phyloP scores from a whole-genome alignment of 805 yeast species.

The Metschnikowia koreensis region DNA sequence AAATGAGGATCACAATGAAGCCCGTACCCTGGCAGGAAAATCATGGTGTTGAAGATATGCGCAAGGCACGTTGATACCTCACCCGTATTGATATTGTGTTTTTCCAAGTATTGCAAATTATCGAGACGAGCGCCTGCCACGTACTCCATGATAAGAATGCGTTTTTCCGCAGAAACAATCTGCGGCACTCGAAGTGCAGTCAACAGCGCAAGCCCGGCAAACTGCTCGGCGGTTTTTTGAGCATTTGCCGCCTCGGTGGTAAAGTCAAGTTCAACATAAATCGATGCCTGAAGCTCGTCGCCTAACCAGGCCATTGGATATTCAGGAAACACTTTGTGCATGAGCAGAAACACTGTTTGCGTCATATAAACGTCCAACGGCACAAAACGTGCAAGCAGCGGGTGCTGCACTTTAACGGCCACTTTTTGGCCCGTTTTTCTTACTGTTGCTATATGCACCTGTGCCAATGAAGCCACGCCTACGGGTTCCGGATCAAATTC shows the following conservation, averaged over 20 bases:
- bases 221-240: conserved; percentile 62
- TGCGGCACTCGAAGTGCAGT: conserved; percentile 84
- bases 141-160: conserved; percentile 86
- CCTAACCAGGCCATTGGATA: conserved; percentile 95
- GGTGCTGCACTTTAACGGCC: conserved; percentile 95
- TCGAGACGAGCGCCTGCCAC: conserved; percentile 82
- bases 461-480: conserved; percentile 96
- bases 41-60: conserved; percentile 92
- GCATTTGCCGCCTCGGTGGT: conserved; percentile 85
- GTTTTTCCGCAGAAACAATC: conserved; percentile 59
- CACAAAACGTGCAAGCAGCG: conserved; percentile 78
- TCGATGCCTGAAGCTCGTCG: conserved; percentile 83
- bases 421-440: conserved; percentile 62
- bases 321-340: conserved; percentile 83
- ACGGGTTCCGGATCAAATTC: conserved; percentile 73
- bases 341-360: conserved; percentile 64
- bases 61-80: conserved; percentile 84
- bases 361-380: conserved; percentile 87
- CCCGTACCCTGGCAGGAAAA: conserved; percentile 87
- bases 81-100: conserved; percentile 63
- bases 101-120: conserved; percentile 60
- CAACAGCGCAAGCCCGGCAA: conserved; percentile 43
- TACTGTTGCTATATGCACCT: conserved; percentile 79
- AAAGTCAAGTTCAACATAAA: conserved; percentile 89
- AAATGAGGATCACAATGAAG: conserved; percentile 99